phyloP scores from a whole-genome alignment of 768 basidiomycete species.

The Lactarius sp. region DNA sequence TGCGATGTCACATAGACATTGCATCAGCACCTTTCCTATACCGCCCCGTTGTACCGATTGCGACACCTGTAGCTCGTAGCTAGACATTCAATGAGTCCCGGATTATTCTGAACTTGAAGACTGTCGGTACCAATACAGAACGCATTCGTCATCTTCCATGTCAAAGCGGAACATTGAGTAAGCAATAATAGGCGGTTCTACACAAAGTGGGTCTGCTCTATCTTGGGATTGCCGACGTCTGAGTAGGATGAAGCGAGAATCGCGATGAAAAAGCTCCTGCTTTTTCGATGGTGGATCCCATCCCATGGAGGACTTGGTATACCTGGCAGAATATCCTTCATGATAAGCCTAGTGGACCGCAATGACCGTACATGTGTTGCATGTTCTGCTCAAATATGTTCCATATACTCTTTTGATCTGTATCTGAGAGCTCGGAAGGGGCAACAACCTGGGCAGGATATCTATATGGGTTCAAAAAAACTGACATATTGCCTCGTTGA shows the following conservation, averaged over 20 bases:
- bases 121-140: constrained; percentile 62
- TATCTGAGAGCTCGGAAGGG: constrained; percentile 12
- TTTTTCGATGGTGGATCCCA: constrained; percentile 57
- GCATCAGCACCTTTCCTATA: constrained; percentile 53
- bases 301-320: constrained; percentile 53
- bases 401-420: constrained; percentile 16
- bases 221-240: not conserved
- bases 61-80: constrained; percentile 75
- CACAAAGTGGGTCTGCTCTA: constrained; percentile 18
- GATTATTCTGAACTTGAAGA: constrained; percentile 2
- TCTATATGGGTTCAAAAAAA: not conserved
- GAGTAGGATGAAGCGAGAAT: constrained; percentile 58
- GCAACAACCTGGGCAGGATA: constrained; percentile 11
- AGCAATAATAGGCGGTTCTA: constrained; percentile 32
- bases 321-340: constrained; percentile 37
- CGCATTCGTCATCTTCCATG: constrained; percentile 50
- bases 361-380: constrained; percentile 16
- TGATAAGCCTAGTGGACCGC: constrained; percentile 29
- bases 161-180: constrained; percentile 72
- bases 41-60: constrained; percentile 44
- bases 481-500: not conserved
- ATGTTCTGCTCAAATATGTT: constrained; percentile 22
- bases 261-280: constrained; percentile 53
- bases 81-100: constrained; percentile 29
- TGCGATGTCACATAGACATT: constrained; percentile 47